Conservation (phyloP, 352 stramenopile genomes). For the Blastocystis sp. region DNA sequence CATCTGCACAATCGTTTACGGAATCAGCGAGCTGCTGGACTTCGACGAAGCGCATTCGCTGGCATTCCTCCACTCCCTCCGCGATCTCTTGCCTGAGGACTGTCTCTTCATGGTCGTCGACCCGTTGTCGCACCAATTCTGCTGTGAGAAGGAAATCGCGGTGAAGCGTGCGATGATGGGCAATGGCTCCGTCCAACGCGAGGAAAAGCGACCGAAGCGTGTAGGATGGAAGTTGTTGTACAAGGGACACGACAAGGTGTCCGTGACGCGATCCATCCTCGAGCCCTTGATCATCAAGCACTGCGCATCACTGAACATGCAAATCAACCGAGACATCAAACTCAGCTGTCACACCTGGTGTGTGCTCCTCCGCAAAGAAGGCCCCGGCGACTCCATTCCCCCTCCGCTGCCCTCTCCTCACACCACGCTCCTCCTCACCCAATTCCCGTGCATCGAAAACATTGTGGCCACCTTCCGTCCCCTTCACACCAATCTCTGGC, state of each 20-base stretch:
- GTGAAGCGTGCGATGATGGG: neutral
- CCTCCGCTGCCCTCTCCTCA: neutral
- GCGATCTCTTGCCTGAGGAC: neutral
- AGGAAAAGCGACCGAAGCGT: neutral
- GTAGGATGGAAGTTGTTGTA: neutral
- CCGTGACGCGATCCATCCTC: conserved; percentile 17
- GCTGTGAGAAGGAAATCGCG: conserved; percentile 31
- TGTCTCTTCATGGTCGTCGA: conserved; percentile 24
- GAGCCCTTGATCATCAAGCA: conserved; percentile 5
- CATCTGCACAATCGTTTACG: conserved; percentile 44
- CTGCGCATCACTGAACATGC: conserved; percentile 2
- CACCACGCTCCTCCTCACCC: conserved; percentile 43
- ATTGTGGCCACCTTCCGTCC: neutral
- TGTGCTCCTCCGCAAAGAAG: neutral
- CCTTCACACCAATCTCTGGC: conserved; percentile 26
- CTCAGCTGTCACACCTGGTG: conserved; percentile 61
- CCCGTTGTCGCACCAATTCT: conserved; percentile 51
- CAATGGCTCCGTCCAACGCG: neutral
- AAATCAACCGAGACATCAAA: conserved; percentile 57
- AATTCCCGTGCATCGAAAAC: conserved; percentile 8
- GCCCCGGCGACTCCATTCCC: neutral
- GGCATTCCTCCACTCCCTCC: neutral
- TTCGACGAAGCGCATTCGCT: neutral
- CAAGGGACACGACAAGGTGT: conserved; percentile 42
- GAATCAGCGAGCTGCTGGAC: conserved; percentile 50